Conservation (phyloP, 495 filamentous ascomycete genomes). For the Aspergillus affinis region DNA sequence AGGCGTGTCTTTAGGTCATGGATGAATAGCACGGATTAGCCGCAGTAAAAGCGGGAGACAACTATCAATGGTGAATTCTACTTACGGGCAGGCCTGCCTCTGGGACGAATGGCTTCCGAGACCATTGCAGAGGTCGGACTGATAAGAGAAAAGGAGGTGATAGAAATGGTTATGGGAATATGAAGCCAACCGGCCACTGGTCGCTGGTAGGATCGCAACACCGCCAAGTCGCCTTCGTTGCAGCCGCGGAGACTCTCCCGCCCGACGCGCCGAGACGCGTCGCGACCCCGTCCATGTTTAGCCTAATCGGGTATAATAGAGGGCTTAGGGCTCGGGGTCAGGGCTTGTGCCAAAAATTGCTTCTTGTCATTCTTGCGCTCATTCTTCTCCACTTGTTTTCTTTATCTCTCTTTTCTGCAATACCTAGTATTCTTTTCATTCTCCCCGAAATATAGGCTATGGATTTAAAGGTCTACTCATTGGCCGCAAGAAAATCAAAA, state of each 20-base stretch:
- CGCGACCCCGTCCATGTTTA: slow-evolving; percentile 9
- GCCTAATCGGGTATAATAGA: slow-evolving; percentile 27
- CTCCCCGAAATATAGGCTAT: neutral
- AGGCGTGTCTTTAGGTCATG: slow-evolving; percentile 55
- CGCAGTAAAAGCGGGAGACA: neutral
- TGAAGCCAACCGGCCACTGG: neutral
- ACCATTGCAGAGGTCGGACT: slow-evolving; percentile 29
- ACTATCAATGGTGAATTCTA: slow-evolving; percentile 1
- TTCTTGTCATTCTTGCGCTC: too few species aligned
- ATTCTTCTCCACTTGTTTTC: too few species aligned
- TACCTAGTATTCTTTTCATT: neutral
- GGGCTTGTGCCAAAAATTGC: too few species aligned
- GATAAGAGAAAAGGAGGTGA: neutral
- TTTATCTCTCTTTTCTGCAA: neutral
- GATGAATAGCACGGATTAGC: slow-evolving; percentile 1
- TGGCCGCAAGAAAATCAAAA: slow-evolving; percentile 63
- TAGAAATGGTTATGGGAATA: neutral
- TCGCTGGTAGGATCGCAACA: neutral
- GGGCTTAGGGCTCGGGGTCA: slow-evolving; percentile 42
- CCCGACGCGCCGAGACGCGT: slow-evolving; percentile 19
- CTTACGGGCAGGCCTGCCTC: slow-evolving; percentile 48
- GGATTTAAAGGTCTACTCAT: neutral
- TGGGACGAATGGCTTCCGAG: slow-evolving; percentile 41
- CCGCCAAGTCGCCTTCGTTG: neutral
- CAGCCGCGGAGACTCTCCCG: too few species aligned